A percentile compares a stretch with the other conserved stretches of the same genome.
These are phyloP conservation scores for Phytophthora niederhauseri DNA, from an alignment of 352 stramenopile genomes.

Conservation along the genomic window DNA sequence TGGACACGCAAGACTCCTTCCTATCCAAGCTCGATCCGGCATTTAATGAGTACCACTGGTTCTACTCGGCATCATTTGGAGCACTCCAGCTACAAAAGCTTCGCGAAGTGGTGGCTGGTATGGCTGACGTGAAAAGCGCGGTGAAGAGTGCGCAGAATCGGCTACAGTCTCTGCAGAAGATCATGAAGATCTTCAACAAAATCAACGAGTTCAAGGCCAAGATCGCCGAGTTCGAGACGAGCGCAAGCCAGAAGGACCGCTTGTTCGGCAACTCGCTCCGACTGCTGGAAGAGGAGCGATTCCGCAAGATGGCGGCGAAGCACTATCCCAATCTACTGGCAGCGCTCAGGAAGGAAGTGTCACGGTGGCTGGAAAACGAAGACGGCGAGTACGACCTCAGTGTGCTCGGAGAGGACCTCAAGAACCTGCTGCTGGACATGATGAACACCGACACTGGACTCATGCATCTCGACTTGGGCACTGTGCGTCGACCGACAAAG, in stretches of 20 bases:
- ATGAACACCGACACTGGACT: slow-evolving; percentile 83
- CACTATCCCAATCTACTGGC: slow-evolving; percentile 63
- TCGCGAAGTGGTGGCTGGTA: slow-evolving; percentile 48
- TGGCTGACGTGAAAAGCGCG: slow-evolving; percentile 49
- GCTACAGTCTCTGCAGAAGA: slow-evolving; percentile 76
- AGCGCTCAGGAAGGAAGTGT: slow-evolving; percentile 66
- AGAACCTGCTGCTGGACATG: slow-evolving; percentile 77
- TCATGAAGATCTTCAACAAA: slow-evolving; percentile 76
- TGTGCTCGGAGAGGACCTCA: slow-evolving; percentile 76
- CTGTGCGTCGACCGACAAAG: slow-evolving; percentile 44
- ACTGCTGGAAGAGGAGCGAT: slow-evolving; percentile 79
- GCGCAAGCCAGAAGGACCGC: slow-evolving; percentile 73
- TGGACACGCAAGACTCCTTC: slow-evolving; percentile 40
- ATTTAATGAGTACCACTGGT: slow-evolving; percentile 42
- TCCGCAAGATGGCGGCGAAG: slow-evolving; percentile 75
- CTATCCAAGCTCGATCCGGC: slow-evolving; percentile 67
- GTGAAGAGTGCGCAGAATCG: slow-evolving; percentile 61
- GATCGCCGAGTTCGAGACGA: slow-evolving; percentile 74
- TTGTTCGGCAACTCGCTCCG: slow-evolving; percentile 78
- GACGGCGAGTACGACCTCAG: slow-evolving; percentile 72
- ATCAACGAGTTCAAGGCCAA: slow-evolving; percentile 78
- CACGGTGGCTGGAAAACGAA: slow-evolving; percentile 78
- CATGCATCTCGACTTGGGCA: slow-evolving; percentile 83
- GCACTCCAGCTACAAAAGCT: slow-evolving; percentile 48
- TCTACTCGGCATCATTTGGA: slow-evolving; percentile 55